Evolutionary conservation across 345 rosid genomes (phyloP).

Genomic region (Schrenkiella parvula): DNA sequence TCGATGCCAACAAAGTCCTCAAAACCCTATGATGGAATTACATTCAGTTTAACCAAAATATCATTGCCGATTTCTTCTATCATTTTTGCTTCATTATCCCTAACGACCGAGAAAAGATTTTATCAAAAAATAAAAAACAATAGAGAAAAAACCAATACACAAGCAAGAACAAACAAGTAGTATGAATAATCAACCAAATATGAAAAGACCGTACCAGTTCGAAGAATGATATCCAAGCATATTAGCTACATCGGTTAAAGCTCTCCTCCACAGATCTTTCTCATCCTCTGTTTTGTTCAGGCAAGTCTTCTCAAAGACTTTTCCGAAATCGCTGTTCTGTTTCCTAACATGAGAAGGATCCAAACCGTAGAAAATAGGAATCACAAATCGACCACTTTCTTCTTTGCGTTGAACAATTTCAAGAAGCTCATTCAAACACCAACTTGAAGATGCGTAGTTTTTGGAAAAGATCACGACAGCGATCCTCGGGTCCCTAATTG

Average conservation of each 20-base stretch:
- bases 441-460: background rate
- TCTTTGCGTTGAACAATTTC: background rate
- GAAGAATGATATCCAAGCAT: background rate
- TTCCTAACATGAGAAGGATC: background rate
- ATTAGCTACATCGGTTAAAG: background rate
- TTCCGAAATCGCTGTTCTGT: background rate
- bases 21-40: background rate
- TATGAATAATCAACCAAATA: background rate
- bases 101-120: background rate
- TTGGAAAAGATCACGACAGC: background rate
- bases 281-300: background rate
- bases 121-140: too few relatives aligned
- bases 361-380: background rate
- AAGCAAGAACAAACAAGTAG: background rate
- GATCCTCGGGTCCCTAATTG: background rate
- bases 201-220: background rate
- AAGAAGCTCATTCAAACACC: background rate
- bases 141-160: background rate
- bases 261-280: background rate
- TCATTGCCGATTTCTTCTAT: background rate
- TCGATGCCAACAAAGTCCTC: constrained; percentile 5
- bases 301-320: background rate
- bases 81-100: background rate
- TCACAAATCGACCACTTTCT: background rate
- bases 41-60: background rate